Evolutionary conservation across 2,329 filamentous ascomycete species (phyloP).

Genomic region (Fusarium azukiicola): DNA sequence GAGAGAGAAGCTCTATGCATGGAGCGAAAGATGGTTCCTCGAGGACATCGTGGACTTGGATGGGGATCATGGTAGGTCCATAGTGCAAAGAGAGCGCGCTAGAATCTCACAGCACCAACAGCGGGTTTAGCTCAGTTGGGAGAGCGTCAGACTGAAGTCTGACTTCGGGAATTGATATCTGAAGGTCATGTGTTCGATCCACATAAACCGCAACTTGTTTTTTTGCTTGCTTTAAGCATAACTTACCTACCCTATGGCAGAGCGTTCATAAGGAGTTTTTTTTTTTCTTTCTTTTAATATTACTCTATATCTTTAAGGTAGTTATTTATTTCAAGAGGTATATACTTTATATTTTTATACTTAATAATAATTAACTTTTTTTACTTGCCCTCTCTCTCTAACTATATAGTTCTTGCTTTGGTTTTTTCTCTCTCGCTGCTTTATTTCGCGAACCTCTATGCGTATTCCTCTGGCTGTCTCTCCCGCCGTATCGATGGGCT

Average conservation of each 20-base stretch:
- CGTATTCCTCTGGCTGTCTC: too few species aligned
- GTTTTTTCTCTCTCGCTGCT: too few species aligned
- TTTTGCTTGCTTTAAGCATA: background rate
- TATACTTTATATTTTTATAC: too few species aligned
- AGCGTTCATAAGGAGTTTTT: background rate
- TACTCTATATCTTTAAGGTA: background rate
- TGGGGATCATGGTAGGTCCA: too few species aligned
- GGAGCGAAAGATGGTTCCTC: background rate
- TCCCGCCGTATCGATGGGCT: too few species aligned
- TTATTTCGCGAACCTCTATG: too few species aligned
- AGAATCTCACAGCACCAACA: conserved; percentile 16
- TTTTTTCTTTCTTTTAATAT: conserved; percentile 29
- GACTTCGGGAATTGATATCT: conserved; percentile 54
- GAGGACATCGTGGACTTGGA: too few species aligned
- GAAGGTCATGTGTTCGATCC: conserved; percentile 59
- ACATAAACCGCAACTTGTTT: conserved; percentile 51
- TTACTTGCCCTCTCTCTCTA: too few species aligned
- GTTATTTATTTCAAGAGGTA: too few species aligned
- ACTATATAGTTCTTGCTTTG: too few species aligned
- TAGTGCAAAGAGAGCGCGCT: too few species aligned
- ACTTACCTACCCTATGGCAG: background rate
- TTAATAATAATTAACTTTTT: too few species aligned
- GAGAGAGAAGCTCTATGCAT: background rate
- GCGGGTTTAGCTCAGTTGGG: conserved; percentile 59
- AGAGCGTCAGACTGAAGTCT: conserved; percentile 53